These are phyloP conservation scores for Candida sp. DNA, from an alignment of 1,139 yeast species.

Conservation along the genomic window DNA sequence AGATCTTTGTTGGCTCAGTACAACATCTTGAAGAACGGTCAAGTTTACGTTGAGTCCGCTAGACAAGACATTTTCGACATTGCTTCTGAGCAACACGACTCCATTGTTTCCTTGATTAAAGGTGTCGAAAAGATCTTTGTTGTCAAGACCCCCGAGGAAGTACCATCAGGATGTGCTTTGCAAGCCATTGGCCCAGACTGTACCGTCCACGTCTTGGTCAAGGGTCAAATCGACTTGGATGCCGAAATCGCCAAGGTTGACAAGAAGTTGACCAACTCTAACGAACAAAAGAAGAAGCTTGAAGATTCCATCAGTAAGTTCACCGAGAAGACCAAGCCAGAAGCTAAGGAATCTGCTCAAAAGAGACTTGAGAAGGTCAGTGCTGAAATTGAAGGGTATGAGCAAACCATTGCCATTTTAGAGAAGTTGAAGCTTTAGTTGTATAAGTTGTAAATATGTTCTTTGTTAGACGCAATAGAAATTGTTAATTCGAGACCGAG, in stretches of 20 bases:
- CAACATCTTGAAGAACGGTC: conserved; percentile 86
- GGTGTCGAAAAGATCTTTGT: conserved; percentile 79
- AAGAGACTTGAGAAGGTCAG: conserved; percentile 69
- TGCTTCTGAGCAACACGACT: conserved; percentile 73
- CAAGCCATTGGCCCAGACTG: conserved; percentile 80
- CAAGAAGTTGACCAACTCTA: conserved; percentile 70
- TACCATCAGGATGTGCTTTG: conserved; percentile 92
- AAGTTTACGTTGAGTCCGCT: conserved; percentile 76
- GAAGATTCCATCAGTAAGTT: conserved; percentile 66
- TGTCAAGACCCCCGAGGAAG: conserved; percentile 53
- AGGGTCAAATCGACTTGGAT: conserved; percentile 94
- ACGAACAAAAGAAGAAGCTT: conserved; percentile 49
- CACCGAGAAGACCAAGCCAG: conserved; percentile 80
- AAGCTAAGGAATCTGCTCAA: conserved; percentile 78
- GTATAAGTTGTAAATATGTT: background rate
- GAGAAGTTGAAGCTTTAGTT: conserved; percentile 60
- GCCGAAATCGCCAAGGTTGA: conserved; percentile 85
- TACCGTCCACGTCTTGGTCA: conserved; percentile 88
- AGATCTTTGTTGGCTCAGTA: conserved; percentile 93
- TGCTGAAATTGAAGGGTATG: conserved; percentile 90
- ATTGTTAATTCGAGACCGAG: too few relatives aligned
- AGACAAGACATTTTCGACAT: conserved; percentile 52
- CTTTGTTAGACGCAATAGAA: too few relatives aligned
- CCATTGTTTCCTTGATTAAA: conserved; percentile 89
- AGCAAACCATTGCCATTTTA: conserved; percentile 76